Base-by-base conservation (phyloP, 805 yeast species). In the Zygosaccharomyces bisporus region DNA sequence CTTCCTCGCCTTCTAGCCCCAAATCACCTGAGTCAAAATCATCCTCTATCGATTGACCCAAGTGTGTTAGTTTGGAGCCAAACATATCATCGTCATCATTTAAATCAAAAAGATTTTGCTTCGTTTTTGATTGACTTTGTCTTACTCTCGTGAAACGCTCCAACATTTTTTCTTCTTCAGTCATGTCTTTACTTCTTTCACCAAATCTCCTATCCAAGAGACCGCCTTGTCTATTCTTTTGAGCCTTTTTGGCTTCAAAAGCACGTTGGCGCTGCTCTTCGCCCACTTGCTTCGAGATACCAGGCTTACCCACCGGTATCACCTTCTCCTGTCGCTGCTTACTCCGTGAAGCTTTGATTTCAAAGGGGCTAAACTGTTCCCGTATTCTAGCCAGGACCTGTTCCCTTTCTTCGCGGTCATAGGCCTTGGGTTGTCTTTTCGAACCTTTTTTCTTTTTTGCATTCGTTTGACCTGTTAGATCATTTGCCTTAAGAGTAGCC, bases 111-210 rank as follows among this genome's bases (percentile, higher is more conserved):
- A 86, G 58, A 23, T 80, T 77, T 33, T 73, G 69, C 53, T 75
- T 81, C 17, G 75, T 69, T n/a, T 78, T 69, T 2, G 76, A 62
- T 47, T 76, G 75, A 13, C 74, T 57, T 63, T 88, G 95, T 61
- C 86, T 76, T 69, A 91, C 98, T 45, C 83, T 79, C 3, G 96
- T 86, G 70, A 88, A 93, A 70, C 99, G 81, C 60, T 85, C 96
- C 67, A 93, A 76, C 96, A 89, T 89, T 64, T 85, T 87, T 54
- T 93, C 96, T 65, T 93, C 98, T 9, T 81, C 81, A n/a, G 83
- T 77, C 71, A 93, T 58, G 38, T 71, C 64, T 6, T 71, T 63
- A 64, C 87, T 83, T 51, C 77, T 76, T 60, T 93, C 99, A 62
- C 99, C 99, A 64, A 93, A 91, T 67, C 96, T 79, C 53, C 89